phyloP scores from a whole-genome alignment of 2,329 filamentous ascomycete species.

The Aspergillus fructus region DNA sequence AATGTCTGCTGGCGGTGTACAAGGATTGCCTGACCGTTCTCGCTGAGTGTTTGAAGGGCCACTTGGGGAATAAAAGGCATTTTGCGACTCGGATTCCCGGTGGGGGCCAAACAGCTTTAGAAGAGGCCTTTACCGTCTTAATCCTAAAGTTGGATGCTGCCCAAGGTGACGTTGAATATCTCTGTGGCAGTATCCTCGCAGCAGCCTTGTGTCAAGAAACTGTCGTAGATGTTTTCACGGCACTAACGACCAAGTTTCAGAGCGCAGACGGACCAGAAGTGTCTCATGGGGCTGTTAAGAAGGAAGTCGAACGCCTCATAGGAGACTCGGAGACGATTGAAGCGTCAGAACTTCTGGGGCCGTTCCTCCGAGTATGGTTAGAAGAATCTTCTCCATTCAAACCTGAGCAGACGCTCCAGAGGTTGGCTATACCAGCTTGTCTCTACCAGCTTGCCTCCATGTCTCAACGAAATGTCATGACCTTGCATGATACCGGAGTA shows the following conservation, averaged over 20 bases:
- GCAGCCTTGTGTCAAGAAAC: conserved; percentile 79
- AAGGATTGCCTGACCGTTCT: conserved; percentile 60
- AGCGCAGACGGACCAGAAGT: conserved; percentile 9
- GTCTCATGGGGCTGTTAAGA: conserved; percentile 25
- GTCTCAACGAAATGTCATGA: conserved; percentile 68
- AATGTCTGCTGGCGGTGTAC: conserved; percentile 67
- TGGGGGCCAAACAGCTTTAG: conserved; percentile 75
- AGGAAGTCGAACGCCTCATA: conserved; percentile 36
- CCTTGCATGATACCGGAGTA: conserved; percentile 70
- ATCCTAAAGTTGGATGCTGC: conserved; percentile 53
- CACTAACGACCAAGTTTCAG: conserved; percentile 31
- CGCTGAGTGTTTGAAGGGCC: conserved; percentile 71
- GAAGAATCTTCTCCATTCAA: conserved; percentile 58
- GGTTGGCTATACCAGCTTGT: conserved; percentile 64
- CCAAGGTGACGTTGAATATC: conserved; percentile 65
- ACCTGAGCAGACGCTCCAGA: conserved; percentile 30
- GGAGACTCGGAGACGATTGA: conserved; percentile 45
- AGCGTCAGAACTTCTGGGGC: conserved; percentile 39
- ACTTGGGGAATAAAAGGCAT: conserved; percentile 84
- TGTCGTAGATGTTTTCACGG: conserved; percentile 65
- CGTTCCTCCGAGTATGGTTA: conserved; percentile 51
- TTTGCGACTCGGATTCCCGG: conserved; percentile 74
- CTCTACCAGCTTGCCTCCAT: conserved; percentile 58
- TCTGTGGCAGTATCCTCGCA: conserved; percentile 79
- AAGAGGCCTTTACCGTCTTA: conserved; percentile 67